Percentiles rank a stretch among this genome's conserved stretches.
Evolutionary conservation across 2,329 filamentous ascomycete genomes (phyloP).

Genomic region (Falciphora oryzae): DNA sequence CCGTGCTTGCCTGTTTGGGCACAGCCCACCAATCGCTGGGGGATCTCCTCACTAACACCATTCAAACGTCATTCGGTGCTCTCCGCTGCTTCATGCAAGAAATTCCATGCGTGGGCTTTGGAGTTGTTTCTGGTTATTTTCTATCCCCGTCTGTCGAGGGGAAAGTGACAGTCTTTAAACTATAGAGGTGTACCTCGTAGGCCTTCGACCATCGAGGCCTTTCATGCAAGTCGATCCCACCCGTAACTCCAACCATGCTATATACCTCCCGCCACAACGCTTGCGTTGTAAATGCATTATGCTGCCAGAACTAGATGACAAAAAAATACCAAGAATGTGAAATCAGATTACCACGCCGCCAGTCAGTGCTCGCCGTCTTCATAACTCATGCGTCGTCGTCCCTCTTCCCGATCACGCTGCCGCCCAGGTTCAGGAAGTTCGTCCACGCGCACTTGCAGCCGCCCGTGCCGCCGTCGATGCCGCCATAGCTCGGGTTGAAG

Average conservation of each 20-base stretch:
- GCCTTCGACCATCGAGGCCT: too few species aligned
- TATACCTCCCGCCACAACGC: too few species aligned
- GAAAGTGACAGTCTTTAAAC: too few species aligned
- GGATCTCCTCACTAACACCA: too few species aligned
- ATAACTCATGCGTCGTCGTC: not conserved
- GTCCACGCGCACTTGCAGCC: conserved; percentile 27
- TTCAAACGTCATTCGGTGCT: too few species aligned
- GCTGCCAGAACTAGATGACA: not conserved
- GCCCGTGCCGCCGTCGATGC: conserved; percentile 57
- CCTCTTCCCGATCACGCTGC: not conserved
- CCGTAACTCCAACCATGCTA: not conserved
- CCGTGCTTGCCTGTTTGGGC: not conserved
- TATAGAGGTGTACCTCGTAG: too few species aligned
- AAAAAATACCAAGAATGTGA: not conserved
- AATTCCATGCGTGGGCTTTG: too few species aligned
- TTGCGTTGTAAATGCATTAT: not conserved
- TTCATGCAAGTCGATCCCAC: too few species aligned
- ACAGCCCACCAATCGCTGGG: not conserved
- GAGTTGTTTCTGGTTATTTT: too few species aligned
- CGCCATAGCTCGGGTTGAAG: conserved; percentile 44
- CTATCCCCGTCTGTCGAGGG: too few species aligned
- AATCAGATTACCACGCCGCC: not conserved
- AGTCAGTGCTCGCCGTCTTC: not conserved
- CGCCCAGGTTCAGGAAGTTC: conserved; percentile 18
- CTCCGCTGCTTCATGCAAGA: too few species aligned